Evolutionary conservation across 768 basidiomycete species (phyloP).

Genomic region (Daedaleopsis nitida): DNA sequence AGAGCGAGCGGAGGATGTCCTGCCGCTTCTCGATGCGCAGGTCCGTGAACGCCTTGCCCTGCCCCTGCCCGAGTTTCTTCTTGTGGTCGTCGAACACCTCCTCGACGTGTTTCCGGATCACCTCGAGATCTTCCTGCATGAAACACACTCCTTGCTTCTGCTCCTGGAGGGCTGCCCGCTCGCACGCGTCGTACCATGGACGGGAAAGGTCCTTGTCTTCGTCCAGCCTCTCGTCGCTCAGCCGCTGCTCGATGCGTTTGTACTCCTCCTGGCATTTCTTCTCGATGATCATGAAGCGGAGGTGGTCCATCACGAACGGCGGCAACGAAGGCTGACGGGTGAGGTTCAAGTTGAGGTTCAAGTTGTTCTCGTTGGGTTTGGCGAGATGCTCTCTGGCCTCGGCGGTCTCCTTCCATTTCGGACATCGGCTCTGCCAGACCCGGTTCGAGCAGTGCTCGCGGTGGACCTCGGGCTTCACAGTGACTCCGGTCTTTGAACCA

Average conservation of each 20-base stretch:
- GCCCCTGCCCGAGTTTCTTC: conserved; percentile 8
- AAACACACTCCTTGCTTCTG: conserved; percentile 3
- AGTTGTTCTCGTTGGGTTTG: conserved; percentile 29
- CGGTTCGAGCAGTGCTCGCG: conserved; percentile 27
- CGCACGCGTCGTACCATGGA: conserved; percentile 43
- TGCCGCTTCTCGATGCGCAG: conserved; percentile 48
- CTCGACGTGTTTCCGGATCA: conserved; percentile 45
- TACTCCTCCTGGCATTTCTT: conserved; percentile 19
- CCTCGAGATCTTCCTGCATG: conserved; percentile 37
- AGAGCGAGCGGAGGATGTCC: conserved; percentile 46
- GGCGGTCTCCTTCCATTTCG: conserved; percentile 17
- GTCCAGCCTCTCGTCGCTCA: conserved; percentile 32
- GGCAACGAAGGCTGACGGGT: conserved; percentile 24
- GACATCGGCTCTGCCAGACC: conserved; percentile 16
- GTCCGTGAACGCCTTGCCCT: conserved; percentile 35
- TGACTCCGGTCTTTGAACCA: conserved; percentile 59
- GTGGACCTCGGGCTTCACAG: conserved; percentile 38
- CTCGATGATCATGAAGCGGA: conserved; percentile 32
- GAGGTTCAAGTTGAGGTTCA: too few species aligned
- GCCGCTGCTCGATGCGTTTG: too few species aligned
- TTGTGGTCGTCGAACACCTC: conserved; percentile 15
- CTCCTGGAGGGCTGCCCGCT: conserved; percentile 23
- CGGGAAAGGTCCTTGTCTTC: conserved; percentile 30
- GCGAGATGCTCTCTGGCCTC: neutral
- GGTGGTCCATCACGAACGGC: conserved; percentile 48